Evolutionary conservation across 345 rosid species (phyloP).

Genomic region (Triadica sebifera): DNA sequence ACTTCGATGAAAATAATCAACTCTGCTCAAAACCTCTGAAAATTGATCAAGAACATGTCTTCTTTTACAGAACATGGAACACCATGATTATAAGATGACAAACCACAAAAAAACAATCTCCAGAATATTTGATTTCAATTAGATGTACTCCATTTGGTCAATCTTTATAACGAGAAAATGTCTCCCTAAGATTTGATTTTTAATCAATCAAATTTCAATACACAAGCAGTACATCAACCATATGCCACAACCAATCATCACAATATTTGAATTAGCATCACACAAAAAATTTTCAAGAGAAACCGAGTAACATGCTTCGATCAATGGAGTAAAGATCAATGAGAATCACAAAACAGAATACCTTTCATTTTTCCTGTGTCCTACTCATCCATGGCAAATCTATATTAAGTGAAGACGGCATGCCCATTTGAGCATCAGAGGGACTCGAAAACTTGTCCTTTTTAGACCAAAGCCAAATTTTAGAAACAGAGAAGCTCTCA

Average conservation of each 20-base stretch:
- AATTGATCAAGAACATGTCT: not conserved
- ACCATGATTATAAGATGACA: not conserved
- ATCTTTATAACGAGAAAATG: constrained; percentile 5
- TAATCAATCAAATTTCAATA: constrained; percentile 9
- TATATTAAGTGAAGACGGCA: constrained; percentile 16
- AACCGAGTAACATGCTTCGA: constrained; percentile 25
- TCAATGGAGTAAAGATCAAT: constrained; percentile 17
- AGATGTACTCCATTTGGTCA: constrained; percentile 12
- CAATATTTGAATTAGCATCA: constrained; percentile 15
- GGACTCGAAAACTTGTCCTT: constrained; percentile 27
- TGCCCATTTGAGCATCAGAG: constrained; percentile 20
- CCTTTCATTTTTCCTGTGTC: constrained; percentile 19
- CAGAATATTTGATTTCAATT: not conserved
- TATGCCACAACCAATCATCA: constrained; percentile 15
- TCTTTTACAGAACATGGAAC: not conserved
- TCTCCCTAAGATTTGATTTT: constrained; percentile 5
- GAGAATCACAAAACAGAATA: constrained; percentile 9
- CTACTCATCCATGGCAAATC: constrained; percentile 27
- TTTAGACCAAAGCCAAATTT: constrained; percentile 35
- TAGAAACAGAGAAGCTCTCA: constrained; percentile 33
- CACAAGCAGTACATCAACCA: constrained; percentile 12
- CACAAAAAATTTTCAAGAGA: constrained; percentile 4
- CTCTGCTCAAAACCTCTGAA: not conserved
- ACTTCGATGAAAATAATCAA: not conserved
- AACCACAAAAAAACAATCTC: not conserved